phyloP scores from a whole-genome alignment of 1,139 yeast genomes.

The Yamadazyma friedrichii region DNA sequence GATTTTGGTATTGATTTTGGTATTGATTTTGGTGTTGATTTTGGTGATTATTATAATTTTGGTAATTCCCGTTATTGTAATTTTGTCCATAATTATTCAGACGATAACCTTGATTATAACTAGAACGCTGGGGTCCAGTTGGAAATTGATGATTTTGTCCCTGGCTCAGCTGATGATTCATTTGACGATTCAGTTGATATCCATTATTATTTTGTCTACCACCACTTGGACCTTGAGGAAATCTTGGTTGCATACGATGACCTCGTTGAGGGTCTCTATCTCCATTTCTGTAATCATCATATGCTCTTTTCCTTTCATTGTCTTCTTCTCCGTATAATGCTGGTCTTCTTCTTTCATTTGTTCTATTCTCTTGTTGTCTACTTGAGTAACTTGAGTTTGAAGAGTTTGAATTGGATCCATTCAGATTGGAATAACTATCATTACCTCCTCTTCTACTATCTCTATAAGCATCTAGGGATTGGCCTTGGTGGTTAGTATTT shows the following conservation, averaged over 20 bases:
- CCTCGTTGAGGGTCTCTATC: neutral
- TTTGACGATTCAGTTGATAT: neutral
- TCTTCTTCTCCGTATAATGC: constrained; percentile 3
- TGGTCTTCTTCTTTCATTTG: constrained; percentile 8
- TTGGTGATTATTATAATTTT: neutral
- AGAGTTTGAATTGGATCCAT: neutral
- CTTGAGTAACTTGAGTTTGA: neutral
- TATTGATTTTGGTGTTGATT: constrained; percentile 1
- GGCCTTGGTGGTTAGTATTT: constrained; percentile 8
- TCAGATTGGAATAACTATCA: constrained; percentile 3
- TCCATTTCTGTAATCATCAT: constrained; percentile 4
- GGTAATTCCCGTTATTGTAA: neutral
- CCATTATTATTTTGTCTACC: neutral
- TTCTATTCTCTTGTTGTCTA: neutral
- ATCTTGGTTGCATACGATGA: neutral
- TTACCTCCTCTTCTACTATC: constrained; percentile 15
- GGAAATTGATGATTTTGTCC: neutral
- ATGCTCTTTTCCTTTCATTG: constrained; percentile 8
- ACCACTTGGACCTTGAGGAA: constrained; percentile 4
- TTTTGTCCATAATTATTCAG: neutral
- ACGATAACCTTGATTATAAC: neutral
- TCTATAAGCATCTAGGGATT: constrained; percentile 12
- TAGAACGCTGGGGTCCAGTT: neutral
- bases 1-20: neutral
- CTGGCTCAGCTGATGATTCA: too few species aligned